phyloP scores from a whole-genome alignment of 2,329 filamentous ascomycete genomes.

The Aspergillus costaricaensis region DNA sequence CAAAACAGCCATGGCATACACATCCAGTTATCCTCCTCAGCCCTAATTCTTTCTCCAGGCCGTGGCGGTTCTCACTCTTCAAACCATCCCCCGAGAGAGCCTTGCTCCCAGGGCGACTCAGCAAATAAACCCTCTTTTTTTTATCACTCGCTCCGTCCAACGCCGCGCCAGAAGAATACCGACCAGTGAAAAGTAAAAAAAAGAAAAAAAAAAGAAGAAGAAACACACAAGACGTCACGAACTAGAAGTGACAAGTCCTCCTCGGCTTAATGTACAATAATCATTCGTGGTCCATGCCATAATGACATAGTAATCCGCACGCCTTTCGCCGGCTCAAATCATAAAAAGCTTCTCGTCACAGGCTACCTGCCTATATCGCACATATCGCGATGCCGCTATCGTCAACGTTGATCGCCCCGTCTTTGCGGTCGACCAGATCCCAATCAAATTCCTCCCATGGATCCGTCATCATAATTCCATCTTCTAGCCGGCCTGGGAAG shows the following conservation, averaged over 20 bases:
- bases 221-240: slow-evolving; percentile 2
- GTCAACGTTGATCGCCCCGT: slow-evolving; percentile 28
- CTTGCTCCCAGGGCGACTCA: slow-evolving; percentile 6
- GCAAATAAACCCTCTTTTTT: slow-evolving; percentile 13
- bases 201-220: neutral
- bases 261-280: slow-evolving; percentile 23
- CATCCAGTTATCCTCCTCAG: neutral
- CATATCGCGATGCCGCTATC: slow-evolving; percentile 31
- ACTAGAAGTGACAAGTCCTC: slow-evolving; percentile 12
- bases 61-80: neutral
- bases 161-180: slow-evolving; percentile 19
- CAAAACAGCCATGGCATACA: neutral
- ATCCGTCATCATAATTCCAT: slow-evolving; percentile 28
- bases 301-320: slow-evolving; percentile 12
- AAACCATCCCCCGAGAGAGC: neutral
- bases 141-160: slow-evolving; percentile 13
- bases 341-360: slow-evolving; percentile 12
- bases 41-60: neutral
- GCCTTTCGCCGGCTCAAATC: slow-evolving; percentile 16
- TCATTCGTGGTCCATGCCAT: slow-evolving; percentile 22
- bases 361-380: slow-evolving; percentile 23
- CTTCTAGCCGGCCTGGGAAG: slow-evolving; percentile 30
- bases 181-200: neutral
- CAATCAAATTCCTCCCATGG: slow-evolving; percentile 41
- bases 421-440: slow-evolving; percentile 39